Evolutionary conservation across 768 basidiomycete species (phyloP).

Genomic region (Strobilomyces confusus): DNA sequence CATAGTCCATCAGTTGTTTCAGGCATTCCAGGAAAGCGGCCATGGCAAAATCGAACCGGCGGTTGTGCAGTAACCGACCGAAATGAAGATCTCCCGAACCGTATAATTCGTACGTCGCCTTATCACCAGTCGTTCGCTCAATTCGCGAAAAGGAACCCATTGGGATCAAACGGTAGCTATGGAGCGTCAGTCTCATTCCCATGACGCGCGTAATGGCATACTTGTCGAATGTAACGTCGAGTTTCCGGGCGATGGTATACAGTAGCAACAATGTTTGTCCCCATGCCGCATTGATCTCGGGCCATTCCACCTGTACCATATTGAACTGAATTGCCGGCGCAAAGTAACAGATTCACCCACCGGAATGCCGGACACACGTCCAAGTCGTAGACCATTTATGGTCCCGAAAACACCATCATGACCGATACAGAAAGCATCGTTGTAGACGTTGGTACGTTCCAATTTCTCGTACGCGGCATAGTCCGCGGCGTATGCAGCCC

Average conservation of each 20-base stretch:
- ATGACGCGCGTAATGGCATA: conserved; percentile 33
- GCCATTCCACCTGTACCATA: conserved; percentile 83
- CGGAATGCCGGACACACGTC: conserved; percentile 79
- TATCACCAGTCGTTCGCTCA: conserved; percentile 77
- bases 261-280: conserved; percentile 90
- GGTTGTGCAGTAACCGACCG: conserved; percentile 86
- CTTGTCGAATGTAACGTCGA: conserved; percentile 86
- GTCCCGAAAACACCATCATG: conserved; percentile 95
- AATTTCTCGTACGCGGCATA: conserved; percentile 76
- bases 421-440: conserved; percentile 93
- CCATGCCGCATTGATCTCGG: conserved; percentile 99
- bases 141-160: conserved; percentile 95
- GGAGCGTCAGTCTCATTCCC: conserved; percentile 8
- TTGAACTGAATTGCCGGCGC: conserved; percentile 9
- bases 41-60: conserved; percentile 95
- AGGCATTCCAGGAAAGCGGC: conserved; percentile 94
- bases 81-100: conserved; percentile 92
- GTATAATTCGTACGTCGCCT: conserved; percentile 85
- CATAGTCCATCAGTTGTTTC: conserved; percentile 85
- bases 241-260: conserved; percentile 87
- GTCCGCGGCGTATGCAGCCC: conserved; percentile 76
- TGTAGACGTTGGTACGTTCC: conserved; percentile 91
- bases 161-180: conserved; percentile 84
- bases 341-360: conserved; percentile 39
- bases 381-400: conserved; percentile 93